Conservation (phyloP, 2,329 filamentous ascomycete species). For the Ceratocystis alfenasii region DNA sequence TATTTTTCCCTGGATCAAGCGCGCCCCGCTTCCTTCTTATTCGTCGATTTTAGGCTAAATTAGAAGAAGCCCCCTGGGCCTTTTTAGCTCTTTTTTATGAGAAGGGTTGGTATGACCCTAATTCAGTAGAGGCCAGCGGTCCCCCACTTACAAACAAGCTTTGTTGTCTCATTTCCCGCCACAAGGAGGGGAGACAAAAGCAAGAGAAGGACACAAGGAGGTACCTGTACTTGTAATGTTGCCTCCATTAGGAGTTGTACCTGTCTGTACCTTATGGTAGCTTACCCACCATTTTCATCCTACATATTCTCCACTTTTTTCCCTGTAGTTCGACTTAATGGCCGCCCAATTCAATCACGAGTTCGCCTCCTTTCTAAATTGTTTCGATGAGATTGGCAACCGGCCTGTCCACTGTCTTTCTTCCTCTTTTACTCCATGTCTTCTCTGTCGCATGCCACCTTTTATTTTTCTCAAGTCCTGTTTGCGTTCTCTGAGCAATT, state of each 20-base stretch:
- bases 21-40: not conserved
- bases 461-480: not conserved
- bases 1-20: not conserved
- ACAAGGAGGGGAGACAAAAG: too few species aligned
- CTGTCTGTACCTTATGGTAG: not conserved
- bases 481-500: not conserved
- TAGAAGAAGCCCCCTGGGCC: not conserved
- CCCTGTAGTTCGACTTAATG: not conserved
- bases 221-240: not conserved
- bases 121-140: not conserved
- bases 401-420: not conserved
- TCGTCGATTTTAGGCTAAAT: conserved; percentile 6
- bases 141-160: not conserved
- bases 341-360: conserved; percentile 3
- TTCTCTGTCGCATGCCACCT: not conserved
- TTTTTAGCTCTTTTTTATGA: not conserved
- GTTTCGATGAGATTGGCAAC: not conserved
- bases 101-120: not conserved
- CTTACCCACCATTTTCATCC: not conserved
- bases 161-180: not conserved
- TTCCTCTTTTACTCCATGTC: not conserved
- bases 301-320: not conserved
- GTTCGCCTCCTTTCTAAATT: conserved; percentile 6
- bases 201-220: too few species aligned
- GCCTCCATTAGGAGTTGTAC: not conserved